These are phyloP conservation scores for Malus orientalis DNA, from an alignment of 306 rosid species.

Conservation along the genomic window DNA sequence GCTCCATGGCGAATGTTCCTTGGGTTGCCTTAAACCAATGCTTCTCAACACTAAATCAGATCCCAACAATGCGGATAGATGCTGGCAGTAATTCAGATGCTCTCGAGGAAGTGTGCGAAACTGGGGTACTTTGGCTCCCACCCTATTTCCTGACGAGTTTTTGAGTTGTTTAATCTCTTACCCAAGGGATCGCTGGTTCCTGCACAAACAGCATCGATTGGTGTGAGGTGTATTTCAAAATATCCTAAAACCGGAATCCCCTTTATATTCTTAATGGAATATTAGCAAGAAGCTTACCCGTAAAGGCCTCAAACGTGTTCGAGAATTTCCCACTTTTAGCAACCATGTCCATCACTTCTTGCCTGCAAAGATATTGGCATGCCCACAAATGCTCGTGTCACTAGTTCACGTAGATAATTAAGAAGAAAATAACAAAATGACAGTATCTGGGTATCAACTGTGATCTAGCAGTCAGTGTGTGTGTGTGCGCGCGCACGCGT, in stretches of 20 bases:
- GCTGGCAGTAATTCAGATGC: slow-evolving; percentile 21
- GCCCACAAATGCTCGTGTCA: not conserved
- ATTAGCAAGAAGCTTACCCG: slow-evolving; percentile 37
- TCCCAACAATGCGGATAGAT: not conserved
- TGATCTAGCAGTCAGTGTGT: not conserved
- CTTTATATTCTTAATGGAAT: not conserved
- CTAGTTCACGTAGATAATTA: not conserved
- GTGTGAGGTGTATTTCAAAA: not conserved
- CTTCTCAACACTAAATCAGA: not conserved
- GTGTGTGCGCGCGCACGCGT: accelerated
- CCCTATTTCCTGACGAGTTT: slow-evolving; percentile 65
- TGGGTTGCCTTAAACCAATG: not conserved
- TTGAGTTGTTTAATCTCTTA: slow-evolving; percentile 79
- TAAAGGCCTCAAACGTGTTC: slow-evolving; percentile 63
- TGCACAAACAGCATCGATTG: slow-evolving; percentile 15
- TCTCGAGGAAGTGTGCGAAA: slow-evolving; percentile 63
- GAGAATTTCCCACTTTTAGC: slow-evolving; percentile 70
- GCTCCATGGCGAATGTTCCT: not conserved
- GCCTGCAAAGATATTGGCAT: slow-evolving; percentile 47
- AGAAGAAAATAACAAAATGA: not conserved
- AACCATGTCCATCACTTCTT: slow-evolving; percentile 88
- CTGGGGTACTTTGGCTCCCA: slow-evolving; percentile 93
- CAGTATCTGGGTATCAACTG: not conserved
- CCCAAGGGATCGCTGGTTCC: slow-evolving; percentile 80
- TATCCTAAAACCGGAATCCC: not conserved